A percentile compares a stretch with the other conserved stretches of the same genome.
These are phyloP conservation scores for Acephala macrosclerotiorum DNA, from an alignment of 2,329 filamentous ascomycete species.

Conservation along the genomic window DNA sequence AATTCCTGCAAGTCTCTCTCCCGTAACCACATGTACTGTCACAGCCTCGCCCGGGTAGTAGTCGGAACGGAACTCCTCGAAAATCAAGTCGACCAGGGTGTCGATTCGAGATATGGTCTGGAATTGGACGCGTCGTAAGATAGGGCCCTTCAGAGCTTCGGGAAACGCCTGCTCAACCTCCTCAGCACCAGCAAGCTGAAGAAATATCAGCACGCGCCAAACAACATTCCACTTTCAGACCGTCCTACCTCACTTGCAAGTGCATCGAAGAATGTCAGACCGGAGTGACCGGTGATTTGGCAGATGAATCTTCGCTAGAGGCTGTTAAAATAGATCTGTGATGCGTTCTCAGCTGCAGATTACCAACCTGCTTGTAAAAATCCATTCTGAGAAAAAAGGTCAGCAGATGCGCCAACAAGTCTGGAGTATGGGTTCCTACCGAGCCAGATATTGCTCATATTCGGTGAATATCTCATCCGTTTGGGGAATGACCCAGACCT, in stretches of 20 bases:
- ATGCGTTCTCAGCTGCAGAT: constrained; percentile 11
- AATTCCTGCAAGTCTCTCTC: constrained; percentile 74
- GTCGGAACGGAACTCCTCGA: constrained; percentile 83
- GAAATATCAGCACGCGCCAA: constrained; percentile 40
- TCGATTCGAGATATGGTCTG: constrained; percentile 90
- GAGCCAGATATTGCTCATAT: constrained; percentile 86
- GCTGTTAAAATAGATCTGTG: constrained; percentile 37
- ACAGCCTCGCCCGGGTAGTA: constrained; percentile 92
- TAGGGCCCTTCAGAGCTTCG: constrained; percentile 87
- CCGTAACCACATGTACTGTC: constrained; percentile 72
- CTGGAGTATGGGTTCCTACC: constrained; percentile 60
- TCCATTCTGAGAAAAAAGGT: constrained; percentile 70
- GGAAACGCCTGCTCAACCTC: constrained; percentile 94
- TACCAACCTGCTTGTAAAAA: constrained; percentile 86
- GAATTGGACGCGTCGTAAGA: constrained; percentile 90
- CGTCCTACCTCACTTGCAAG: constrained; percentile 83
- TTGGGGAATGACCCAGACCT: constrained; percentile 92
- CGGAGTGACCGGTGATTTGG: constrained; percentile 92
- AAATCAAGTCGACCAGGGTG: constrained; percentile 73
- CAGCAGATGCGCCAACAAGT: constrained; percentile 37
- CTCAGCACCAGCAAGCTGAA: constrained; percentile 77
- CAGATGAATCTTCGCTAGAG: constrained; percentile 81
- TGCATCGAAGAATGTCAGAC: constrained; percentile 91
- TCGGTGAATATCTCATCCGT: constrained; percentile 89
- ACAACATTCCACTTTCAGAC: constrained; percentile 14